Evolutionary conservation across 1,284 basidiomycete genomes (phyloP).

Genomic region (Ceratorhiza oryzae-sativae): DNA sequence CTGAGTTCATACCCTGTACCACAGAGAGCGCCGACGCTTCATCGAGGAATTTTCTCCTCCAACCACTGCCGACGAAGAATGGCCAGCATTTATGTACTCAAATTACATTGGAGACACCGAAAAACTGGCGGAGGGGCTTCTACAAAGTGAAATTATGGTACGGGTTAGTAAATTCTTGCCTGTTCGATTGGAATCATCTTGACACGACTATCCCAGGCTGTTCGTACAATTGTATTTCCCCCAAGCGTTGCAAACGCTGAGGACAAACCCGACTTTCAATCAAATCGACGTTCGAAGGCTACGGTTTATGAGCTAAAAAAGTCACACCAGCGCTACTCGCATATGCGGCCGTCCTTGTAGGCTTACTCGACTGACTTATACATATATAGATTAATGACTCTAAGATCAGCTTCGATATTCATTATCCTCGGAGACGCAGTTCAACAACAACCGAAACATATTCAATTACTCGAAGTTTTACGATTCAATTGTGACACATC

Average conservation of each 20-base stretch:
- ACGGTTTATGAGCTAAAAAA: background rate
- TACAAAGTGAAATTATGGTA: no score
- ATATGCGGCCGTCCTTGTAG: conserved; percentile 13
- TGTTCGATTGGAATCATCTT: no score
- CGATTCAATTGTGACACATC: background rate
- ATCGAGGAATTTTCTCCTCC: no score
- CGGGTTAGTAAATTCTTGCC: no score
- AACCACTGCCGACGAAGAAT: no score
- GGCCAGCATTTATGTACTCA: no score
- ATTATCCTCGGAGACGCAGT: background rate
- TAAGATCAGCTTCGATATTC: conserved; percentile 4
- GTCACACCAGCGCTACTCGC: conserved; percentile 14
- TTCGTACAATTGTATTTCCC: background rate
- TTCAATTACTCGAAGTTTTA: conserved; percentile 18
- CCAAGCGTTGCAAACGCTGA: conserved; percentile 2
- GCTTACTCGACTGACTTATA: background rate
- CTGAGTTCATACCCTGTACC: no score
- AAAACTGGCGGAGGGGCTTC: no score
- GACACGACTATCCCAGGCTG: no score
- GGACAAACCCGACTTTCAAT: background rate
- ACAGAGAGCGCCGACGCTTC: no score
- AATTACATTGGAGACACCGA: no score
- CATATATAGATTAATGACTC: background rate
- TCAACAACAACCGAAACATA: background rate
- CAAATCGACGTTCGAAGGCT: conserved; percentile 2